Evolutionary conservation across 108 stramenopile species (phyloP).

Genomic region (Asterionellopsis glacialis): DNA sequence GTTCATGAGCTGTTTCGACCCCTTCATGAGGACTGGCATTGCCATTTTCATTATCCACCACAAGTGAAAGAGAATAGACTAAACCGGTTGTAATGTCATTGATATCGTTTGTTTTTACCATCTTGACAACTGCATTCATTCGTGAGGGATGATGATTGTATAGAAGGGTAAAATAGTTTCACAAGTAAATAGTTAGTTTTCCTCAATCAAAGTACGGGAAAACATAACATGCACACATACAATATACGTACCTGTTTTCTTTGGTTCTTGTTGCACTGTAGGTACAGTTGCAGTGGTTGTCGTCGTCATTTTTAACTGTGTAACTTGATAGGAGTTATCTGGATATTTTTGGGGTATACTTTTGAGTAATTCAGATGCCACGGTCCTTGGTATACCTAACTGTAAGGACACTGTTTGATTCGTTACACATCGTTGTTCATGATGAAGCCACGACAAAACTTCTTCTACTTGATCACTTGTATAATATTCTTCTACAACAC

Average conservation of each 20-base stretch:
- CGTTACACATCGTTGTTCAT: conserved; percentile 27
- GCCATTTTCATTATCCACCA: too few relatives aligned
- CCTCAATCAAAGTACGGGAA: too few relatives aligned
- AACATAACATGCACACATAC: too few relatives aligned
- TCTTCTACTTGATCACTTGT: conserved; percentile 9
- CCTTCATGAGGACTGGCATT: conserved; percentile 3
- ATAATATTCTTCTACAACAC: not conserved
- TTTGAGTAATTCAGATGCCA: conserved; percentile 10
- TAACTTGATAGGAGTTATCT: not conserved
- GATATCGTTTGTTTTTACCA: not conserved
- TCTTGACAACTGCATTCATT: not conserved
- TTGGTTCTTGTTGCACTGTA: too few relatives aligned
- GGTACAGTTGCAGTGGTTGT: too few relatives aligned
- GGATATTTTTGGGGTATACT: conserved; percentile 1
- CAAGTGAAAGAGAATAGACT: not conserved
- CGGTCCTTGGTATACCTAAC: conserved; percentile 8
- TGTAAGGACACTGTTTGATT: conserved; percentile 12
- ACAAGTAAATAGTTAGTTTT: too few relatives aligned
- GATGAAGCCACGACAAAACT: conserved; percentile 17
- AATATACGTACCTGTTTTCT: too few relatives aligned
- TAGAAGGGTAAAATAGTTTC: too few relatives aligned
- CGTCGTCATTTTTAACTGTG: not conserved
- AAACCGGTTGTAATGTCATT: not conserved
- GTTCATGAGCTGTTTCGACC: conserved; percentile 20
- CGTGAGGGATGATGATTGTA: too few relatives aligned